A percentile compares a stretch with the other conserved stretches of the same genome.
Conservation (phyloP, 148 eudicot genomes). For the Camellia japonica region DNA sequence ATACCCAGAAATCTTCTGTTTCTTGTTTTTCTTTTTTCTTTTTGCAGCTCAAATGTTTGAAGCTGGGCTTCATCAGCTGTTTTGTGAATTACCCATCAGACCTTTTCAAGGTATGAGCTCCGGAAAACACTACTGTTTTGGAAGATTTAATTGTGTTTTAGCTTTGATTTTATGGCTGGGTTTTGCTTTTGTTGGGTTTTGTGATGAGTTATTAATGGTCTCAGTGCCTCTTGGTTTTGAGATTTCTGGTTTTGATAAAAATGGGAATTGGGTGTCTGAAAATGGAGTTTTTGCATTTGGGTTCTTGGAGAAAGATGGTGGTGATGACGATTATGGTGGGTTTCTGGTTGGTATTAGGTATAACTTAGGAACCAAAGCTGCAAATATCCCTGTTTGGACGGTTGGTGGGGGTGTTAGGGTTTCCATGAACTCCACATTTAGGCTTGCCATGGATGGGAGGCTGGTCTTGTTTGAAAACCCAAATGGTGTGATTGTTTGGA, state of each 20-base stretch:
- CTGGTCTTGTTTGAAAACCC: slow-evolving; percentile 41
- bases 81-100: slow-evolving; percentile 16
- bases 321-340: slow-evolving; percentile 34
- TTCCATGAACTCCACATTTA: slow-evolving; percentile 48
- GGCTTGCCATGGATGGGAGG: slow-evolving; percentile 52
- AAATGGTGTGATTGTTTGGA: slow-evolving; percentile 45
- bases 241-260: slow-evolving; percentile 40
- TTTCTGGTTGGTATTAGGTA: slow-evolving; percentile 54
- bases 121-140: slow-evolving; percentile 13
- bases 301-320: slow-evolving; percentile 38
- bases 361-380: slow-evolving; percentile 38
- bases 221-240: slow-evolving; percentile 54
- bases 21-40: background rate
- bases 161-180: slow-evolving; percentile 27
- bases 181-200: slow-evolving; percentile 37
- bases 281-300: slow-evolving; percentile 68
- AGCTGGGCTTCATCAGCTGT: slow-evolving; percentile 24
- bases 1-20: background rate
- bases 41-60: slow-evolving; percentile 28
- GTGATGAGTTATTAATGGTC: slow-evolving; percentile 31
- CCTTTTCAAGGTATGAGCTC: slow-evolving; percentile 38
- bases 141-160: slow-evolving; percentile 12
- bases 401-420: slow-evolving; percentile 62
- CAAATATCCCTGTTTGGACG: slow-evolving; percentile 62
- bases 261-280: slow-evolving; percentile 46